Conservation (phyloP, 768 basidiomycete genomes). For the Lentinula boryana region DNA sequence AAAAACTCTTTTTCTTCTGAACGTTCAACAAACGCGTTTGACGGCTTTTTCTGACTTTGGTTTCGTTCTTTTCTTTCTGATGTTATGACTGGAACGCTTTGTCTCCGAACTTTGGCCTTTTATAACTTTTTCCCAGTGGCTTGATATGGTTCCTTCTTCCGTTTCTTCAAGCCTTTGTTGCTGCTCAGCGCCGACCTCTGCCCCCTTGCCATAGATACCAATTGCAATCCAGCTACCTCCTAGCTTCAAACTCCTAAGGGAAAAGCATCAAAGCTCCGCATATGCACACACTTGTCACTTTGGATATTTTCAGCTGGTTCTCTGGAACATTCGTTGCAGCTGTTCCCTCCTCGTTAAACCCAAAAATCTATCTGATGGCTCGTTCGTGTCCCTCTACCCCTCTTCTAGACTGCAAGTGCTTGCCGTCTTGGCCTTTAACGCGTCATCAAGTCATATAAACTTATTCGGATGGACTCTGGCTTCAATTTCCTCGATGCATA, state of each 20-base stretch:
- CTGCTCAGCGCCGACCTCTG: neutral
- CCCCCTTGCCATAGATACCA: neutral
- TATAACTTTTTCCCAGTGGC: neutral
- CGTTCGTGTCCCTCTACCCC: neutral
- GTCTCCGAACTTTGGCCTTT: neutral
- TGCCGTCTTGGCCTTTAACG: neutral
- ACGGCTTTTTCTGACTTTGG: neutral
- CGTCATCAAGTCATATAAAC: conserved; percentile 3
- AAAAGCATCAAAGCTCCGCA: neutral
- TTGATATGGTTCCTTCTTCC: neutral
- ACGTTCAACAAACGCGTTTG: neutral
- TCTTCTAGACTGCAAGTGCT: neutral
- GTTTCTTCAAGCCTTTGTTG: neutral
- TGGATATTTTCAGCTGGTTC: neutral
- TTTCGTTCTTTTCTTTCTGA: neutral
- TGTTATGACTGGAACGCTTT: neutral
- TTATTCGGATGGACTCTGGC: neutral
- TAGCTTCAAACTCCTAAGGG: neutral
- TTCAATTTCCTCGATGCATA: neutral
- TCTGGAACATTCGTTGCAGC: neutral
- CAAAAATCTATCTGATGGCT: neutral
- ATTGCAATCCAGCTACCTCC: neutral
- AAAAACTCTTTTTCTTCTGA: neutral
- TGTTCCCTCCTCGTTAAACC: neutral
- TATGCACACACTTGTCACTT: neutral